These are phyloP conservation scores for Claviceps sp. DNA, from an alignment of 2,329 filamentous ascomycete genomes.

Conservation along the genomic window DNA sequence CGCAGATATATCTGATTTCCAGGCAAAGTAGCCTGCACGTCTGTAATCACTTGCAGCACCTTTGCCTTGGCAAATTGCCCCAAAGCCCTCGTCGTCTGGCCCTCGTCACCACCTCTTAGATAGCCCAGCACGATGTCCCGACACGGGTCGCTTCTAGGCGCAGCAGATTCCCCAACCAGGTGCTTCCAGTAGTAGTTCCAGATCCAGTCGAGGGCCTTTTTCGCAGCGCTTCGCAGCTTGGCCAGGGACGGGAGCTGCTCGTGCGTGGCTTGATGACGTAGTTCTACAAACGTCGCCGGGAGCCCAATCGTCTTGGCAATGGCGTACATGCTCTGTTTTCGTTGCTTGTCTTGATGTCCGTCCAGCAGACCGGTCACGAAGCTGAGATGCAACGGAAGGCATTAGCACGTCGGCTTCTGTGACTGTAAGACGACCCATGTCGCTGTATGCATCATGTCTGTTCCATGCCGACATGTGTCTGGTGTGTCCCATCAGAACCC, in stretches of 20 bases:
- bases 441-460: neutral
- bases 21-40: conserved; percentile 25
- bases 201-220: conserved; percentile 67
- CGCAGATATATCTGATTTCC: conserved; percentile 31
- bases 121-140: conserved; percentile 24
- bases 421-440: neutral
- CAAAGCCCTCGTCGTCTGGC: conserved; percentile 17
- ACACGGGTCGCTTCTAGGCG: conserved; percentile 14
- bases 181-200: conserved; percentile 78
- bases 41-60: conserved; percentile 24
- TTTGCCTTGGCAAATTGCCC: conserved; percentile 22
- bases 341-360: conserved; percentile 52
- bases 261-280: conserved; percentile 82
- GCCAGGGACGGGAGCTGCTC: conserved; percentile 68
- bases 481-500: neutral
- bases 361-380: conserved; percentile 75
- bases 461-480: neutral
- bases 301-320: conserved; percentile 55
- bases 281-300: conserved; percentile 71
- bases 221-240: conserved; percentile 55
- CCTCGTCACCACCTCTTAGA: conserved; percentile 22
- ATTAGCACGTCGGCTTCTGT: neutral
- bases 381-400: conserved; percentile 21
- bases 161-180: conserved; percentile 18
- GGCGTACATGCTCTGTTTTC: conserved; percentile 60